Conservation (phyloP, 768 basidiomycete genomes). For the Leccinum variicolor region DNA sequence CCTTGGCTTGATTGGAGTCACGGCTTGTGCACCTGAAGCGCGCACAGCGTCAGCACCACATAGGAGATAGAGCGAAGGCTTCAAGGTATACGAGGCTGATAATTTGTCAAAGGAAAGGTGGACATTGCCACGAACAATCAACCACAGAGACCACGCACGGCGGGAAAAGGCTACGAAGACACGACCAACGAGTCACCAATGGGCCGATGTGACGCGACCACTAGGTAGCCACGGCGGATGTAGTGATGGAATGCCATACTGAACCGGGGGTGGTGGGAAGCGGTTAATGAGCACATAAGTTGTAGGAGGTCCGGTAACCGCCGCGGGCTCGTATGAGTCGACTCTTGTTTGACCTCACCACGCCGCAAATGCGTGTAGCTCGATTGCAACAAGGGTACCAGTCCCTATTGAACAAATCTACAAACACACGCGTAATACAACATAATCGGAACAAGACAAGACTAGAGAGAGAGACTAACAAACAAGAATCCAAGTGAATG, state of each 20-base stretch:
- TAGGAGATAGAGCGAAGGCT: background rate
- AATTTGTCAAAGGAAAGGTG: background rate
- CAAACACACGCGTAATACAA: slow-evolving; percentile 13
- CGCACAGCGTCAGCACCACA: slow-evolving; percentile 7
- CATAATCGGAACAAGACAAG: slow-evolving; percentile 3
- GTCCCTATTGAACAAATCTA: slow-evolving; percentile 19
- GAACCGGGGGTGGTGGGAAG: slow-evolving; percentile 10
- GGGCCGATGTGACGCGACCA: slow-evolving; percentile 4
- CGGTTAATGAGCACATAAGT: slow-evolving; percentile 3
- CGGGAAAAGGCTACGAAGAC: slow-evolving; percentile 1
- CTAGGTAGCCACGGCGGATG: slow-evolving; percentile 17
- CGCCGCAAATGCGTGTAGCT: background rate
- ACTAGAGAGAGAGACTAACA: slow-evolving; percentile 1
- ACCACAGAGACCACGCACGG: background rate
- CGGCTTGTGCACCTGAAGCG: slow-evolving; percentile 2
- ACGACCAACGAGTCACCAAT: slow-evolving; percentile 16
- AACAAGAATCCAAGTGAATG: slow-evolving; percentile 15
- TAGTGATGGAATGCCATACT: slow-evolving; percentile 8
- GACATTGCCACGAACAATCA: slow-evolving; percentile 1
- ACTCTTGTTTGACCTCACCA: background rate
- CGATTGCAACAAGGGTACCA: slow-evolving; percentile 17
- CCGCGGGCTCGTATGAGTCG: background rate
- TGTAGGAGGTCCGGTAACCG: slow-evolving; percentile 2
- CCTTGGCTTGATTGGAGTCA: slow-evolving; percentile 7
- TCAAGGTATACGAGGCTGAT: background rate